Percentiles rank a stretch among this genome's conserved stretches.
These are phyloP conservation scores for Aspergillus udagawae DNA, from an alignment of 2,329 filamentous ascomycete species.

Conservation along the genomic window DNA sequence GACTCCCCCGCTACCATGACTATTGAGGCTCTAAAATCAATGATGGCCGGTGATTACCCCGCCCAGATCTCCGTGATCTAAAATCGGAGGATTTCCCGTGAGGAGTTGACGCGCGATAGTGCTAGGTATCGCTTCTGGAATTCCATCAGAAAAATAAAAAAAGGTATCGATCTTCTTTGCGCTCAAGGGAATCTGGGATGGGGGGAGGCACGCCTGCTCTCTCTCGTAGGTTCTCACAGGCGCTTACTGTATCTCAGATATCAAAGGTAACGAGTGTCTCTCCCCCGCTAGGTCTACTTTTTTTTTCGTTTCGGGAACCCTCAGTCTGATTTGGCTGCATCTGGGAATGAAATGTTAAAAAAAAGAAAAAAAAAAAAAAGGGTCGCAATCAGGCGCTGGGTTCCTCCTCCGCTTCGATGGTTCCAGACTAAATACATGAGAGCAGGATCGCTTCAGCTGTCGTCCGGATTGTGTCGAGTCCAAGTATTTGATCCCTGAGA, in stretches of 20 bases:
- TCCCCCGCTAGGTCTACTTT: not conserved
- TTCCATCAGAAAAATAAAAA: not conserved
- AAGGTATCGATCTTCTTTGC: not conserved
- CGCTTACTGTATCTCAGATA: not conserved
- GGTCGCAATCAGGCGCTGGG: constrained; percentile 8
- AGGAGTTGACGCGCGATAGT: not conserved
- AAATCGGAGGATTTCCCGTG: not conserved
- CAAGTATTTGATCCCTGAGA: constrained; percentile 2
- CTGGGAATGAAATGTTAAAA: not conserved
- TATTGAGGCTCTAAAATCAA: not conserved
- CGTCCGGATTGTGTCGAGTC: constrained; percentile 15
- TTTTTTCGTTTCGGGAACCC: not conserved
- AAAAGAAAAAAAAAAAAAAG: not conserved
- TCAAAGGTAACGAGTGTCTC: not conserved
- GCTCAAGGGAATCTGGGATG: not conserved
- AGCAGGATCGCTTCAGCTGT: constrained; percentile 15
- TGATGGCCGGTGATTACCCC: not conserved
- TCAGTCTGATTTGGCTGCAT: not conserved
- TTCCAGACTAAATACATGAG: constrained; percentile 20
- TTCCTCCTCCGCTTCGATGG: constrained; percentile 12
- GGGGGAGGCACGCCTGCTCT: not conserved
- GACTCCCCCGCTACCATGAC: not conserved
- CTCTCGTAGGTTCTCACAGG: not conserved
- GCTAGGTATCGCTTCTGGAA: not conserved
- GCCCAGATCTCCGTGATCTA: not conserved